A percentile compares a stretch with the other conserved stretches of the same genome.
These are phyloP conservation scores for Cinnamomum micranthum DNA, from an alignment of 164 flowering plant species.

Conservation along the genomic window DNA sequence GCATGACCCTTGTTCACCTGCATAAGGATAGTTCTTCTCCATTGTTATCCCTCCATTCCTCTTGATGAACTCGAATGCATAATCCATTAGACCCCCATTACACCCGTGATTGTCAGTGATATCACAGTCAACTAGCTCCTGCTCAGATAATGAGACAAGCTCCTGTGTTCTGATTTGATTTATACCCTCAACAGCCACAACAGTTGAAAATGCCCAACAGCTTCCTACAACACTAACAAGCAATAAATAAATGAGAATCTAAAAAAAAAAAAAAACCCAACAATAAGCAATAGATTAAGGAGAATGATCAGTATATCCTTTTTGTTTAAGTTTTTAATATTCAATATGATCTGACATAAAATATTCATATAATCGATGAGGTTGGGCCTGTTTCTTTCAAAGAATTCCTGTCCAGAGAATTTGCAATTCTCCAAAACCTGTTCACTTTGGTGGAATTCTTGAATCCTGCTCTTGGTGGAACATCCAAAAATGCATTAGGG, in stretches of 20 bases:
- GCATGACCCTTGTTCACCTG: constrained; percentile 57
- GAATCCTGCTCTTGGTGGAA: no score
- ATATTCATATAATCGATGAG: no score
- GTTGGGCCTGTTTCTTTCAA: no score
- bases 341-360: no score
- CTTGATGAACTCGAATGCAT: constrained; percentile 67
- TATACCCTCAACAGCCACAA: constrained; percentile 80
- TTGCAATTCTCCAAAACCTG: no score
- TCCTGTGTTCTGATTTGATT: constrained; percentile 70
- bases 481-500: no score
- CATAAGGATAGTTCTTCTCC: constrained; percentile 67
- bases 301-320: no score
- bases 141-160: constrained; percentile 73
- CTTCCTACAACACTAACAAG: constrained; percentile 45
- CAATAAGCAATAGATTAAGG: no score
- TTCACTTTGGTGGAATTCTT: no score
- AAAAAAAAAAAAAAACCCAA: no score
- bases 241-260: neutral
- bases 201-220: constrained; percentile 93
- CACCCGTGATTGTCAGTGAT: constrained; percentile 65
- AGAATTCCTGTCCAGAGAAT: no score
- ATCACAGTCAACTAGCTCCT: constrained; percentile 84
- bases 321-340: no score
- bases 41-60: constrained; percentile 63
- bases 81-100: constrained; percentile 82